These are phyloP conservation scores for Aspergillus hancockii DNA, from an alignment of 495 filamentous ascomycete species.

Conservation along the genomic window DNA sequence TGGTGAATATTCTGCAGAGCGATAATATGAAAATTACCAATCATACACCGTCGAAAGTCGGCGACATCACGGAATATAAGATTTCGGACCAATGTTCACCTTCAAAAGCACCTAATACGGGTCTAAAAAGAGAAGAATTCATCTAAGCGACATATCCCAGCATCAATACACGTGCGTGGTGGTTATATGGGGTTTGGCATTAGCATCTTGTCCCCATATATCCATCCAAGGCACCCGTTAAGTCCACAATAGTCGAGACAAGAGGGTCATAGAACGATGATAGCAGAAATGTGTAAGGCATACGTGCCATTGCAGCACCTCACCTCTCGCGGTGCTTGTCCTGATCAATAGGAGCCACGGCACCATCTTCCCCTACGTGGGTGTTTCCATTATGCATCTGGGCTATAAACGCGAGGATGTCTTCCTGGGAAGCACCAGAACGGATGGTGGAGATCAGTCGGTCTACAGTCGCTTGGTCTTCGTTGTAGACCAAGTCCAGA, in stretches of 20 bases:
- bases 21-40: neutral
- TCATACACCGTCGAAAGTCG: neutral
- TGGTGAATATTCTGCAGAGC: neutral
- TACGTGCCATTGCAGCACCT: neutral
- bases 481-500: constrained; percentile 28
- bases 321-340: constrained; percentile 1
- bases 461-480: constrained; percentile 25
- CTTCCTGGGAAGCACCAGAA: constrained; percentile 32
- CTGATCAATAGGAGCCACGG: neutral
- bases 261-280: neutral
- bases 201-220: neutral
- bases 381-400: constrained; percentile 8
- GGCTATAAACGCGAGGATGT: constrained; percentile 31
- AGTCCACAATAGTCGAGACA: neutral
- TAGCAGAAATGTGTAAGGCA: neutral
- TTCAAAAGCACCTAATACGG: neutral
- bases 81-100: neutral
- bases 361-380: neutral
- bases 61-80: neutral
- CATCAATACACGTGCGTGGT: neutral
- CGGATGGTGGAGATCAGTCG: constrained; percentile 35
- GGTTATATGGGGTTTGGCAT: neutral
- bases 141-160: neutral
- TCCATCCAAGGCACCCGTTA: neutral
- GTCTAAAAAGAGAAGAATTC: neutral